Evolutionary conservation across 108 stramenopile species (phyloP).

Genomic region (Epithemia pelagica): DNA sequence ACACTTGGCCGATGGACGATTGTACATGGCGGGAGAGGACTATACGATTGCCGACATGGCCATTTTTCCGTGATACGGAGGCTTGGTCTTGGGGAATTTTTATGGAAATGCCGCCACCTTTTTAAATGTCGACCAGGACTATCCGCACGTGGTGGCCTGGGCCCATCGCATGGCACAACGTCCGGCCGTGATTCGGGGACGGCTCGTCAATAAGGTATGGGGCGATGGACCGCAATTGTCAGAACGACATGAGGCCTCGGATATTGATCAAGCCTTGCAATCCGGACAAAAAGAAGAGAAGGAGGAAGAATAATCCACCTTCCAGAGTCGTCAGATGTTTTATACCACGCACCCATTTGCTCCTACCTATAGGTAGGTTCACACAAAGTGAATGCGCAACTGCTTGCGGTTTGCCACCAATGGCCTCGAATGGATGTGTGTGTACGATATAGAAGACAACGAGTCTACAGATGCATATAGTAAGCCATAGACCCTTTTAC

Average conservation of each 20-base stretch:
- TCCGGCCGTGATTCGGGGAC: constrained; percentile 45
- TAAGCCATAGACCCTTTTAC: background rate
- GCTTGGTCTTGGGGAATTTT: constrained; percentile 24
- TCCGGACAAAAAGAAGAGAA: no score
- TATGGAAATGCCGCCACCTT: constrained; percentile 29
- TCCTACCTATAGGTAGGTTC: no score
- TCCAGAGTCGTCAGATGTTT: no score
- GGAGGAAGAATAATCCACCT: no score
- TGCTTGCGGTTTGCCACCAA: no score
- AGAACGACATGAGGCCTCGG: constrained; percentile 28
- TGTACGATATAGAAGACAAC: no score
- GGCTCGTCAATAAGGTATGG: constrained; percentile 33
- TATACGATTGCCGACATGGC: constrained; percentile 84
- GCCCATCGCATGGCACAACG: constrained; percentile 26
- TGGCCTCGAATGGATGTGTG: no score
- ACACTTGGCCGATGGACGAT: constrained; percentile 27
- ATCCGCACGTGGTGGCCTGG: constrained; percentile 51
- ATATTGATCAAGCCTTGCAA: constrained; percentile 19
- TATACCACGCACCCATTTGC: no score
- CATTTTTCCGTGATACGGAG: constrained; percentile 67
- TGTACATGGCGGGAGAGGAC: constrained; percentile 63
- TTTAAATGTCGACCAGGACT: constrained; percentile 36
- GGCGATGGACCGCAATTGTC: constrained; percentile 14
- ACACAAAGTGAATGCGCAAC: no score
- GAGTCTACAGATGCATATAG: no score